Percentiles rank a stretch among this genome's conserved stretches.
Conservation (phyloP, 495 filamentous ascomycete genomes). For the Neurospora sp. region DNA sequence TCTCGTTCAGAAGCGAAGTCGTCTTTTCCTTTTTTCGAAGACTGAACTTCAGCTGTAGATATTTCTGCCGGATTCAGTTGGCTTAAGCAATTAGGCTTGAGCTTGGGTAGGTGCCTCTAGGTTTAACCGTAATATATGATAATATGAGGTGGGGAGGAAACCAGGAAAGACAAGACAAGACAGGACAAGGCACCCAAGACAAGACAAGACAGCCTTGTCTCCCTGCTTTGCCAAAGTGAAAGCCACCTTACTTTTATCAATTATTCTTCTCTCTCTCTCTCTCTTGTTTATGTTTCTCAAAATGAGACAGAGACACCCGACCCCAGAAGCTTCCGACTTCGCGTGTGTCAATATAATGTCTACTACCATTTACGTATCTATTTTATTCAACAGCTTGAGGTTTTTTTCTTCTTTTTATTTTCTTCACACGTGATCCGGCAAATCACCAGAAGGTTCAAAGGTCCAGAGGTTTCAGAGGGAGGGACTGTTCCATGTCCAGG, state of each 20-base stretch:
- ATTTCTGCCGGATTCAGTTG: background rate
- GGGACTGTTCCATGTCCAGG: background rate
- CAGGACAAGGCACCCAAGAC: background rate
- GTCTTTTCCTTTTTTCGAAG: background rate
- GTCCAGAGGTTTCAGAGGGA: background rate
- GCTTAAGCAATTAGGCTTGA: background rate
- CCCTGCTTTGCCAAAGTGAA: background rate
- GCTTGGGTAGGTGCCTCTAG: too few relatives aligned
- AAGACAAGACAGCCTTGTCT: background rate
- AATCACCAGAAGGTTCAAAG: background rate
- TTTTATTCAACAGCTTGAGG: background rate
- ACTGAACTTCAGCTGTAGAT: background rate
- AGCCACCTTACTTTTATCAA: background rate
- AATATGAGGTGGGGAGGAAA: background rate
- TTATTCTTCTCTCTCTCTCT: background rate
- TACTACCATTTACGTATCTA: background rate
- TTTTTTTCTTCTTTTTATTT: too few relatives aligned
- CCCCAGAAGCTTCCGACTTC: background rate
- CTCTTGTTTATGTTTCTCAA: background rate
- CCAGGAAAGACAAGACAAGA: background rate
- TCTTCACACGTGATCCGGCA: background rate
- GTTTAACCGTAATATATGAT: background rate
- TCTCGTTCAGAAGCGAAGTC: background rate
- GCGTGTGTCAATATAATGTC: background rate
- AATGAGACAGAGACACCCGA: background rate